phyloP scores from a whole-genome alignment of 257 asterid genomes.

The Penstemon davidsonii region DNA sequence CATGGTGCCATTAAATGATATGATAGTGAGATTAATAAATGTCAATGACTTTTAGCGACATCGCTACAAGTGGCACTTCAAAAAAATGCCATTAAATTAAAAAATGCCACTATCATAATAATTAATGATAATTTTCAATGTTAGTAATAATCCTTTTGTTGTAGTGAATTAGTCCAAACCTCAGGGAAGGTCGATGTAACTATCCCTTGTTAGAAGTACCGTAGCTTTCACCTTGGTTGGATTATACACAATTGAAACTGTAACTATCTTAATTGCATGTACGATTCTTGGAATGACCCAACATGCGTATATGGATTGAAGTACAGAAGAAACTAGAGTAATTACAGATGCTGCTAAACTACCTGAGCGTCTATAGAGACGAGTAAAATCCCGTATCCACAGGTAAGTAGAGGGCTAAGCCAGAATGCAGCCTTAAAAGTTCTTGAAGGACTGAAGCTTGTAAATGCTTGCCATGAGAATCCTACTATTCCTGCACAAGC shows the following conservation, averaged over 20 bases:
- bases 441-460: conserved; percentile 38
- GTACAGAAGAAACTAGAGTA: conserved; percentile 35
- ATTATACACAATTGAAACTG: conserved; percentile 33
- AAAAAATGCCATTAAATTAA: too few relatives aligned
- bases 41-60: too few relatives aligned
- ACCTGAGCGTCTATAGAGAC: conserved; percentile 47
- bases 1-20: too few relatives aligned
- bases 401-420: conserved; percentile 58
- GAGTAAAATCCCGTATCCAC: conserved; percentile 47
- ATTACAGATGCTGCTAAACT: conserved; percentile 45
- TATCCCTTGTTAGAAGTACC: conserved; percentile 31
- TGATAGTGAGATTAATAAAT: too few relatives aligned
- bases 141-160: too few relatives aligned
- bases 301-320: conserved; percentile 57
- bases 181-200: too few relatives aligned
- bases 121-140: too few relatives aligned
- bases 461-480: conserved; percentile 44
- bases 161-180: too few relatives aligned
- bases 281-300: conserved; percentile 50
- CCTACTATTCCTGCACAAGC: conserved; percentile 47
- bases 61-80: too few relatives aligned
- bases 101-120: too few relatives aligned
- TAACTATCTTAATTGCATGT: conserved; percentile 36
- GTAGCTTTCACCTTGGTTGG: conserved; percentile 41
- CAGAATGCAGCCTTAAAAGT: conserved; percentile 48